A percentile compares a stretch with the other conserved stretches of the same genome.
Conservation (phyloP, 2,329 filamentous ascomycete genomes). For the Apiospora malaysiana region DNA sequence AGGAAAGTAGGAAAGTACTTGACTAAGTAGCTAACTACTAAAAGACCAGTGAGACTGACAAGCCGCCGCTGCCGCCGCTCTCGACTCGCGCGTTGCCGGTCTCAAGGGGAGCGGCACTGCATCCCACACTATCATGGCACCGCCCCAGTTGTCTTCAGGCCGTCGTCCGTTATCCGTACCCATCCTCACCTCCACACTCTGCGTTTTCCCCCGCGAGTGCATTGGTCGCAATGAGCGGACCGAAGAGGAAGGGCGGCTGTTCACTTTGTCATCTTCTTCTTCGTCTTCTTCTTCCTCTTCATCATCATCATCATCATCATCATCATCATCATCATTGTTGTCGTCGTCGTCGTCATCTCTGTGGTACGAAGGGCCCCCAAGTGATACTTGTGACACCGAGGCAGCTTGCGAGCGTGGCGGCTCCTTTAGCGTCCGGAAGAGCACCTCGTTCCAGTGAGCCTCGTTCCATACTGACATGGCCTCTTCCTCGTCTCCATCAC, state of each 20-base stretch:
- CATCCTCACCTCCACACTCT: no score
- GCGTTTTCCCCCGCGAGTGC: conserved; percentile 1
- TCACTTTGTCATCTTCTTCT: no score
- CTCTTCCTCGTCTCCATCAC: no score
- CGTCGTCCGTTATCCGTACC: not conserved
- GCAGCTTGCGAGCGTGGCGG: not conserved
- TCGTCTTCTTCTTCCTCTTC: no score
- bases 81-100: not conserved
- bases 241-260: not conserved
- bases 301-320: no score
- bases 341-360: not conserved
- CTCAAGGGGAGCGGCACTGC: not conserved
- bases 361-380: not conserved
- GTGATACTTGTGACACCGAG: not conserved
- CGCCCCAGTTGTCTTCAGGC: not conserved
- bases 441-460: conserved; percentile 15
- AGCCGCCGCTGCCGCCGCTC: not conserved
- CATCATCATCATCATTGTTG: not conserved
- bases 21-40: not conserved
- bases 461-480: not conserved
- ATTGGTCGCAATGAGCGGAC: not conserved
- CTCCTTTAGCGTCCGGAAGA: not conserved
- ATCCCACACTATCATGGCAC: not conserved
- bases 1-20: no score
- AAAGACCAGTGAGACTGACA: not conserved